Evolutionary conservation across 352 stramenopile species (phyloP), one percentile per base, ranked within the genome.

Genomic region (Phytopythium sindhum): DNA sequence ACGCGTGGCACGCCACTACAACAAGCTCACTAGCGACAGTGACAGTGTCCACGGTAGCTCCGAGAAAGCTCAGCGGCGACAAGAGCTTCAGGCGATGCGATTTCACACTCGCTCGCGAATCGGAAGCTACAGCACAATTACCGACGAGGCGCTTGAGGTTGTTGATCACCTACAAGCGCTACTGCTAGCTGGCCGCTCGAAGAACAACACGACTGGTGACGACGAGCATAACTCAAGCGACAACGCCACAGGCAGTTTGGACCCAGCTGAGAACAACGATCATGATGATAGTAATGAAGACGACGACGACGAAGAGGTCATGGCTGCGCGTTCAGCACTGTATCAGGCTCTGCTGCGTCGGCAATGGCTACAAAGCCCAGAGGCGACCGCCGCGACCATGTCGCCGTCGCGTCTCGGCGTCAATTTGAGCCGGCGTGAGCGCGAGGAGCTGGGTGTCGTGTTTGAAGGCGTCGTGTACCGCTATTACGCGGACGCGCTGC

Each of bases 381-480:
- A 61, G 24, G 76, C 74, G 14, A 74, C 75, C 19, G 72, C 56
- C n/a, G 63, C 61, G 9, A 83, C 69, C 54, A 66, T 76, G n/a
- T 83, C 80, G 28, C 77, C 78, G 31, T 80, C 74, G 15, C 68
- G 66, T 14, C 74, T 95, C 5, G 86, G 84, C 3, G 80, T 93
- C 24, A 89, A 89, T 57, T 59, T 91, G 21, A 85, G 73, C 47
- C 78, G 81, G 24, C 73, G 75, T 11, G 83, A 93, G 47, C 80
- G 80, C 7, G 66, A 87, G 45, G 75, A 81, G 8, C 70, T 89
- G 39, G 64, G 70, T 19, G 80, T 90, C 1, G 70, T 74, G 10
- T 88, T 80, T 33, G 82, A 91, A 68, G 81, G 84, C 24, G 83
- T 93, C 12, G 71, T 90, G 28, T 90, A 91, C 48, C 84, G 84